Evolutionary conservation across 495 filamentous ascomycete genomes (phyloP), one percentile per base, ranked within the genome.

Genomic region (Hyphodiscus hymeniophilus): DNA sequence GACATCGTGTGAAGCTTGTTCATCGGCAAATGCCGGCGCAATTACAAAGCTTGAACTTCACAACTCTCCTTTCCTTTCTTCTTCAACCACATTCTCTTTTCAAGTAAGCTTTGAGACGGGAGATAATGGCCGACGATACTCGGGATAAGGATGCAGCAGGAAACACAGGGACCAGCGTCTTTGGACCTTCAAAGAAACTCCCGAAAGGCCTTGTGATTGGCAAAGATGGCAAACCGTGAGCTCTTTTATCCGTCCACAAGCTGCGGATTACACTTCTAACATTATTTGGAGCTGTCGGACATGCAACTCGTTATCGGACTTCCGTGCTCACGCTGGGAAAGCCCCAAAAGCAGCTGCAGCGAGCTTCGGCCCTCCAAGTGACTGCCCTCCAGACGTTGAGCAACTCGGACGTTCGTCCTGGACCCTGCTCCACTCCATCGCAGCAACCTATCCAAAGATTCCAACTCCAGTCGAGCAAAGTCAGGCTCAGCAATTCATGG

Each of bases 201-300:
- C 84, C 87, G 12, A 94, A 89, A 63, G 91, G 90, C 52, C 73
- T 95, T 6, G 77, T 95, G 3, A 69, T 96, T 32, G 92, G 84
- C 36, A 87, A 90, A 56, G 87, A 98, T 72, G 92, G 92, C 38
- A 97, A 96, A 68, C 92, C 91, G 92, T 97, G 73, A 66, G 87
- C 57, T 49, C 43, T 42, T 16, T 18, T 45, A 11, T n/a, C 16
- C 38, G 31, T 28, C 12, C 41, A 15, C 30, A 38, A 21, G 17
- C 42, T 57, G 10, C 24, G 4, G 18, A 42, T 23, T 12, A 8
- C n/a, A 36, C 4, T 7, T n/a, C 48, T 48, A 12, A 36, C 23
- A 0, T 15, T 13, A 16, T 17, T 8, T 24, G 4, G 46, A 98
- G 92, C 58, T 98, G 92, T 58, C 91, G 91, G 47, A 73, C 83